Conservation (phyloP, 768 basidiomycete genomes). For the Omphalotus guepiniiformis region DNA sequence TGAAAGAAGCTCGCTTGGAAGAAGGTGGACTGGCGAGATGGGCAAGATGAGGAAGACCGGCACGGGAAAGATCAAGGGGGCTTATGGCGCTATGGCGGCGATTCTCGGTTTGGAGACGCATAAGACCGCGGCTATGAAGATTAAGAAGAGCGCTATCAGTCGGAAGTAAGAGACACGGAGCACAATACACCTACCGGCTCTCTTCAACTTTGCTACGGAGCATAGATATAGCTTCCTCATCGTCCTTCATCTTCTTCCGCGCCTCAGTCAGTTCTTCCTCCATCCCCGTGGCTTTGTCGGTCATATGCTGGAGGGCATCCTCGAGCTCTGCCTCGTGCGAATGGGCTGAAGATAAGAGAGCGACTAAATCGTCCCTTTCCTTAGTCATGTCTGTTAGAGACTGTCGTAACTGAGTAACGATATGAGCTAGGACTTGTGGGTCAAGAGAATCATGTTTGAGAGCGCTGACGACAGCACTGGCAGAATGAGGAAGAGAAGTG, state of each 20-base stretch:
- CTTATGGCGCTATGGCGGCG: slow-evolving; percentile 52
- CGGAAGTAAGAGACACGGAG: slow-evolving; percentile 9
- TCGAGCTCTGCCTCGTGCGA: slow-evolving; percentile 55
- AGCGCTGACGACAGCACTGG: slow-evolving; percentile 7
- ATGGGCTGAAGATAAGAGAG: slow-evolving; percentile 45
- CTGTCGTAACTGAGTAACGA: slow-evolving; percentile 69
- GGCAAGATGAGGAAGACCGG: slow-evolving; percentile 31
- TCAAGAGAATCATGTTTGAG: slow-evolving; percentile 52
- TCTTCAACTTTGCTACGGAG: slow-evolving; percentile 84
- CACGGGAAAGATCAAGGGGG: slow-evolving; percentile 54
- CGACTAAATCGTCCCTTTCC: slow-evolving; percentile 67
- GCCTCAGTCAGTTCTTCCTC: slow-evolving; percentile 55
- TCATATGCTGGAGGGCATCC: slow-evolving; percentile 60
- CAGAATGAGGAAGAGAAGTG: slow-evolving; percentile 12
- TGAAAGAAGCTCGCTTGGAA: slow-evolving; percentile 71
- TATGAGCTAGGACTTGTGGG: slow-evolving; percentile 69
- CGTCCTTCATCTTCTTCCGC: slow-evolving; percentile 54
- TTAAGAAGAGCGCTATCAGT: not conserved
- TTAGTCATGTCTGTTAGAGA: slow-evolving; percentile 58
- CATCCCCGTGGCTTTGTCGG: slow-evolving; percentile 56
- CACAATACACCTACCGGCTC: slow-evolving; percentile 54
- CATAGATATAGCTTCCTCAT: slow-evolving; percentile 72
- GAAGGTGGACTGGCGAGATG: slow-evolving; percentile 48
- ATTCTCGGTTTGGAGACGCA: slow-evolving; percentile 80
- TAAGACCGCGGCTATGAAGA: slow-evolving; percentile 64